phyloP scores from a whole-genome alignment of 345 rosid genomes.

The Bruguiera parviflora region DNA sequence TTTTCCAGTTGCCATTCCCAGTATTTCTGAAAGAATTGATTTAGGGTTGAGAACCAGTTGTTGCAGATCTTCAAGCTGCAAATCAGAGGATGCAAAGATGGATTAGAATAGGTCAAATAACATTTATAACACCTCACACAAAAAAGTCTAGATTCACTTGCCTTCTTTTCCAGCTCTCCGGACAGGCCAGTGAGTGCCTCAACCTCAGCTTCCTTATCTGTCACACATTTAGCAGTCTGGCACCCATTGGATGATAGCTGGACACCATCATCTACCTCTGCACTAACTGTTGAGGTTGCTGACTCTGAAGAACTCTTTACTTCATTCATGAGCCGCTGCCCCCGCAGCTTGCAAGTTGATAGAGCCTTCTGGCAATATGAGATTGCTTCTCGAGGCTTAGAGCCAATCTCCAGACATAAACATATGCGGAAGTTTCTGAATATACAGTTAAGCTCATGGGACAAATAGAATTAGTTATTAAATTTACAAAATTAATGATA shows the following conservation, averaged over 20 bases:
- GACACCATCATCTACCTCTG: slow-evolving; percentile 50
- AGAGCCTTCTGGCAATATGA: slow-evolving; percentile 79
- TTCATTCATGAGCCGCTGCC: slow-evolving; percentile 58
- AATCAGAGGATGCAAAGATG: slow-evolving; percentile 20
- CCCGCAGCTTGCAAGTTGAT: slow-evolving; percentile 61
- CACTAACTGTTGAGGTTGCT: slow-evolving; percentile 44
- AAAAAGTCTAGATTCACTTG: slow-evolving; percentile 23
- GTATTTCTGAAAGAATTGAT: slow-evolving; percentile 66
- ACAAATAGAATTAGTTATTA: not conserved
- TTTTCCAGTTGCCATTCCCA: slow-evolving; percentile 59
- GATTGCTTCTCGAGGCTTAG: slow-evolving; percentile 71
- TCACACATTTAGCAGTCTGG: slow-evolving; percentile 32
- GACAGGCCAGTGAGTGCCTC: slow-evolving; percentile 58
- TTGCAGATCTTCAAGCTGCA: slow-evolving; percentile 94
- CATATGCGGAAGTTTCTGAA: slow-evolving; percentile 84
- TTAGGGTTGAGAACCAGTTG: slow-evolving; percentile 60
- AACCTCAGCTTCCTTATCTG: slow-evolving; percentile 77
- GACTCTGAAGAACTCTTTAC: slow-evolving; percentile 46
- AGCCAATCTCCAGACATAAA: slow-evolving; percentile 78
- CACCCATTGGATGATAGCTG: slow-evolving; percentile 55
- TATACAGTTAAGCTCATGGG: slow-evolving; percentile 41
- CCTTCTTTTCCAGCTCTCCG: slow-evolving; percentile 91
- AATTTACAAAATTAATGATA: not conserved
- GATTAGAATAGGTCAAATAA: not conserved
- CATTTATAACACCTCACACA: slow-evolving; percentile 1